These are phyloP conservation scores for Sporisorium reilianum DNA, from an alignment of 1,284 basidiomycete species.

Conservation along the genomic window DNA sequence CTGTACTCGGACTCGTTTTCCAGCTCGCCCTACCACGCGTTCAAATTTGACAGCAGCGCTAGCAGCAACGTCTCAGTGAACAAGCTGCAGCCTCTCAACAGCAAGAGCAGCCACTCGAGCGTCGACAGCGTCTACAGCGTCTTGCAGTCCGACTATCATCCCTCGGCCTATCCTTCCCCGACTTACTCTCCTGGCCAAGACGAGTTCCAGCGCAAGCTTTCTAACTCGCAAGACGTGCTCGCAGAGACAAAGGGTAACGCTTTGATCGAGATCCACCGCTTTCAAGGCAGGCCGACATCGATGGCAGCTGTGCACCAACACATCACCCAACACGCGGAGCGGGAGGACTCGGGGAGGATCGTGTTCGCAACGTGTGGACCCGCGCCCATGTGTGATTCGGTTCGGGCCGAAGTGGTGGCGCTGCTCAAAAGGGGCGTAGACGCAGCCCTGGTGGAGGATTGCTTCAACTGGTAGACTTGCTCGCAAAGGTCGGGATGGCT, in stretches of 20 bases:
- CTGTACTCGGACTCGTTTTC: neutral
- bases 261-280: constrained; percentile 13
- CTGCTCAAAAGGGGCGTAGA: constrained; percentile 15
- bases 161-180: neutral
- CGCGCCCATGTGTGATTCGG: constrained; percentile 22
- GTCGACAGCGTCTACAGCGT: constrained; percentile 4
- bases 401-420: constrained; percentile 12
- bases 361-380: constrained; percentile 31
- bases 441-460: constrained; percentile 19
- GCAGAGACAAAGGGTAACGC: neutral
- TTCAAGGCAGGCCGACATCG: constrained; percentile 18
- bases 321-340: constrained; percentile 1
- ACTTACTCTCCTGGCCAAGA: neutral
- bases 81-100: constrained; percentile 6
- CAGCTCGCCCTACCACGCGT: neutral
- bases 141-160: neutral
- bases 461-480: constrained; percentile 18
- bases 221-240: constrained; percentile 8
- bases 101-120: constrained; percentile 1
- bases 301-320: constrained; percentile 26
- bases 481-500: neutral
- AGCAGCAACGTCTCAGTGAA: neutral
- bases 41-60: neutral
- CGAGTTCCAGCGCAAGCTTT: neutral
- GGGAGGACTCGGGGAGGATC: constrained; percentile 3